Conservation (phyloP, 2,329 filamentous ascomycete species). For the Ceratocystis diversiconidia region DNA sequence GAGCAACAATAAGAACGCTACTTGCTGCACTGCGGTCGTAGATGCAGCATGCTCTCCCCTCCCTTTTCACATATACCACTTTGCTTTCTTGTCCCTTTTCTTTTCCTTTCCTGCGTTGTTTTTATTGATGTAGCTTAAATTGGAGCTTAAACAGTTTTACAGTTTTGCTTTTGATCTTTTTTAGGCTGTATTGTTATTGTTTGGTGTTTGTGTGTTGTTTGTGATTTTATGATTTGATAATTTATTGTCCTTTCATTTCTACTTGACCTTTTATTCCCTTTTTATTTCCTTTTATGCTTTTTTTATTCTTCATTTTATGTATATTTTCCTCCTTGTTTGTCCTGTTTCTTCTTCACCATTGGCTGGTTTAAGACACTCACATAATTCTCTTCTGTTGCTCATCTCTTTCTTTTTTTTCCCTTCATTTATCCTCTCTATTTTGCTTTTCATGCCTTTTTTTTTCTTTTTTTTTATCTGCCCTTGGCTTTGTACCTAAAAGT, state of each 20-base stretch:
- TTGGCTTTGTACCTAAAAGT: not conserved
- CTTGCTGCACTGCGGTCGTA: not conserved
- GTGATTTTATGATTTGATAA: not conserved
- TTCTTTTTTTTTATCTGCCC: not conserved
- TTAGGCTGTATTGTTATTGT: not conserved
- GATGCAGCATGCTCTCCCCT: not conserved
- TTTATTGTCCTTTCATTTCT: not conserved
- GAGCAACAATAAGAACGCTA: too few species aligned
- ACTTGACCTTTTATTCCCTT: not conserved
- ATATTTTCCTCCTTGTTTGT: not conserved
- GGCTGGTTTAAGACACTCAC: not conserved
- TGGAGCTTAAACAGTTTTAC: not conserved
- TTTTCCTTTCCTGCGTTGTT: not conserved
- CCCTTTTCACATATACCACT: not conserved
- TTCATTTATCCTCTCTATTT: not conserved
- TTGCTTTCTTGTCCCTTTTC: not conserved
- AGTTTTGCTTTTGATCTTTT: not conserved
- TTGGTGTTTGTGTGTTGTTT: not conserved
- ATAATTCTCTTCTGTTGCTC: not conserved
- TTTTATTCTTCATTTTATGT: not conserved
- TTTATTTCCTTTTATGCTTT: not conserved
- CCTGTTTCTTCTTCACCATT: not conserved
- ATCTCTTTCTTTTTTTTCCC: constrained; percentile 1
- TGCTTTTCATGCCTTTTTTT: not conserved
- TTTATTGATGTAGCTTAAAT: not conserved